Base-by-base conservation (phyloP, 768 basidiomycete genomes). In the Pholiota molesta region DNA sequence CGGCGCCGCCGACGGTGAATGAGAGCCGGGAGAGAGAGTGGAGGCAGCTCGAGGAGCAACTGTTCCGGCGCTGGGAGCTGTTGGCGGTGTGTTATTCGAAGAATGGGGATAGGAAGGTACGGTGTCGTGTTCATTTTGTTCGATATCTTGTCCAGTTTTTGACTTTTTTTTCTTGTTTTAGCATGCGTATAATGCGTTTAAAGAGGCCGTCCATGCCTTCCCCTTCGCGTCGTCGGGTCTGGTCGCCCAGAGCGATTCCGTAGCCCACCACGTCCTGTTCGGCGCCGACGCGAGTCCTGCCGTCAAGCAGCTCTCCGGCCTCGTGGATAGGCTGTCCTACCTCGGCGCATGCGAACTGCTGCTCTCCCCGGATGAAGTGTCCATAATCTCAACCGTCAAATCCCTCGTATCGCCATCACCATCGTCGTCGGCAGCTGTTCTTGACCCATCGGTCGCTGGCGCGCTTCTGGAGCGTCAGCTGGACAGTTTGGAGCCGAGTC, bases 61-160 rank as follows among this genome's bases (percentile, higher is more conserved):
- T 95, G 28, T 84, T 82, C 64, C 81, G 88, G 21, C 77, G 94
- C 51, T 96, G 89, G 84, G 94, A 97, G 74, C 72, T 97, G 31
- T 77, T 96, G 26, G 94, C 84, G 0, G 85, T 90, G 4, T 94
- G 92, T 71, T 87, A 86, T 68, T 81, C 83, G 29, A 95, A 92
- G 72, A 86, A 87, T 28, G 90, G 89, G 0, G 90, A 97, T 65
- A 81, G 89, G 21, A 84, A 83, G 82, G 95, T 92, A 49, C 31
- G 79, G 79, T 72, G 31, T 51, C 53, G 49, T 13, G 57, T 53
- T 52, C 28, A 55, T 37, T 53, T 14, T 35, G 29, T 33, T 31
- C 6, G 31, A 9, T 31, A 7, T 31, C 40, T 57, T 57, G n/a
- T 21, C 5, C 52, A 14, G 14, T 14, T 5, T 37, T 19, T 31